Conservation (phyloP, 352 stramenopile species). For the Phytophthora agathidicida region DNA sequence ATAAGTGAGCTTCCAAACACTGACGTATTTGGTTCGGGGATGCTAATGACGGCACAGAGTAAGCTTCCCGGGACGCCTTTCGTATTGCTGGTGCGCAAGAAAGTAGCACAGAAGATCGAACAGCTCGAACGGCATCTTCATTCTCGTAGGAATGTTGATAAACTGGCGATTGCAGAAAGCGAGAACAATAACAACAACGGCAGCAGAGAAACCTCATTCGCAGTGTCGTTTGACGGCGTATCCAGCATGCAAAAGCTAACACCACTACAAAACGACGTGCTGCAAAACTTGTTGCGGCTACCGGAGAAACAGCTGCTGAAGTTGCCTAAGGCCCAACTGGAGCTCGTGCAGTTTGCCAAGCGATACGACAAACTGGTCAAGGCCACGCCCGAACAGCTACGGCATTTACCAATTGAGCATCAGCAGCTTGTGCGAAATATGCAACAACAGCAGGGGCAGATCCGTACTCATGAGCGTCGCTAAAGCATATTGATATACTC, state of each 20-base stretch:
- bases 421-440: conserved; percentile 50
- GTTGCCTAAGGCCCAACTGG: conserved; percentile 41
- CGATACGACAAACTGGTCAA: conserved; percentile 51
- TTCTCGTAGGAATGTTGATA: neutral
- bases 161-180: neutral
- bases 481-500: no score
- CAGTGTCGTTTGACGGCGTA: neutral
- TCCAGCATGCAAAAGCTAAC: conserved; percentile 32
- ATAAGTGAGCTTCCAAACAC: neutral
- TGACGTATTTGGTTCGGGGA: neutral
- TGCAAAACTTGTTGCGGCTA: conserved; percentile 45
- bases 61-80: conserved; percentile 56
- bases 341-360: conserved; percentile 64
- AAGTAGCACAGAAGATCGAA: conserved; percentile 53
- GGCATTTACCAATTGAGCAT: conserved; percentile 40
- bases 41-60: no score
- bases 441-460: conserved; percentile 23
- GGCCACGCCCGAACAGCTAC: conserved; percentile 40
- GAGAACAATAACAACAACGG: conserved; percentile 5
- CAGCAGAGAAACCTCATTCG: conserved; percentile 1
- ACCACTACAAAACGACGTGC: conserved; percentile 40
- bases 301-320: conserved; percentile 42
- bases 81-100: conserved; percentile 49
- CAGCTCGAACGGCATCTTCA: conserved; percentile 28
- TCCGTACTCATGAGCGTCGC: conserved; percentile 4